Conservation (phyloP, 441 rosid genomes). For the Capsella rubella region DNA sequence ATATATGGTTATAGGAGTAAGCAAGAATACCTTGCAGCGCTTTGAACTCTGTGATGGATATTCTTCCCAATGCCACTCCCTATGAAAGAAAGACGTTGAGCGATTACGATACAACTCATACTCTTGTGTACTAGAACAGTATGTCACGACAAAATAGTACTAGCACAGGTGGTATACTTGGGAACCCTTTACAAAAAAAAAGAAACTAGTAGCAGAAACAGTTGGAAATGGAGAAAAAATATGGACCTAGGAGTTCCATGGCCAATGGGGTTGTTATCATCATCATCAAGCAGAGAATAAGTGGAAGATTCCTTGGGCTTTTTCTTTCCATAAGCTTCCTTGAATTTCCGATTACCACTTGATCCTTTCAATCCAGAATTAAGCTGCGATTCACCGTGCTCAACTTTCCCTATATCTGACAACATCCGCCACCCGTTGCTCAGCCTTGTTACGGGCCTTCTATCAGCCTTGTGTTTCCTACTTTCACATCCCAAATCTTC, state of each 20-base stretch:
- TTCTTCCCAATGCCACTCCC: constrained; percentile 53
- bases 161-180: constrained; percentile 31
- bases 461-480: constrained; percentile 43
- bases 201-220: constrained; percentile 8
- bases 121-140: constrained; percentile 4
- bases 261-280: constrained; percentile 33
- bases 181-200: constrained; percentile 6
- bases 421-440: constrained; percentile 46
- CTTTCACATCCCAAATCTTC: constrained; percentile 47
- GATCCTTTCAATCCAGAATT: constrained; percentile 40
- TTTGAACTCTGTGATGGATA: constrained; percentile 46
- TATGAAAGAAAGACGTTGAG: constrained; percentile 37
- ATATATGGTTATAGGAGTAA: constrained; percentile 15
- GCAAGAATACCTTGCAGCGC: constrained; percentile 52
- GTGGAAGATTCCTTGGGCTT: constrained; percentile 45
- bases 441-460: constrained; percentile 42
- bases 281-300: constrained; percentile 38
- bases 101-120: constrained; percentile 27
- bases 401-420: constrained; percentile 44
- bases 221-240: constrained; percentile 15
- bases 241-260: constrained; percentile 53
- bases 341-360: constrained; percentile 37
- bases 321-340: constrained; percentile 35
- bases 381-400: constrained; percentile 40
- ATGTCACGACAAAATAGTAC: constrained; percentile 8